Conservation (phyloP, 2,329 filamentous ascomycete genomes). For the Pyricularia sp. region DNA sequence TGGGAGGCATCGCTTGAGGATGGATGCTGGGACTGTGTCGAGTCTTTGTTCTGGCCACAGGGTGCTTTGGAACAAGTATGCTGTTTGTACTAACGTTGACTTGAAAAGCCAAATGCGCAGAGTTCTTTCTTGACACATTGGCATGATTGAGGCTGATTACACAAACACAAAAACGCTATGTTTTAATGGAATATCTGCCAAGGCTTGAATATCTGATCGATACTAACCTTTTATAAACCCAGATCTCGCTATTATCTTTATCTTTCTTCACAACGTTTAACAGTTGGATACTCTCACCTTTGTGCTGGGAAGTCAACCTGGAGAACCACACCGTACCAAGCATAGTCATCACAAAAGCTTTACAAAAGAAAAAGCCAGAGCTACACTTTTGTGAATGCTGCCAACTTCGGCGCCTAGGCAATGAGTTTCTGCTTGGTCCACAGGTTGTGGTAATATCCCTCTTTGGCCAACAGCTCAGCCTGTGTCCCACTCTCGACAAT, state of each 20-base stretch:
- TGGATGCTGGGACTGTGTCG: neutral
- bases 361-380: neutral
- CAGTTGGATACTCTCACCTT: too few relatives aligned
- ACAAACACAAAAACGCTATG: too few relatives aligned
- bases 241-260: neutral
- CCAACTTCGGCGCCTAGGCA: neutral
- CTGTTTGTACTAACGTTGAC: neutral
- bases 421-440: constrained; percentile 1
- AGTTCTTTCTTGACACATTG: neutral
- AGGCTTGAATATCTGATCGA: neutral
- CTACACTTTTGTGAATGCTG: neutral
- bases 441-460: constrained; percentile 2
- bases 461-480: constrained; percentile 46
- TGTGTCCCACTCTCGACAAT: constrained; percentile 66
- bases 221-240: neutral
- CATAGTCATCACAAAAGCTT: neutral
- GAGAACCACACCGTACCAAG: neutral
- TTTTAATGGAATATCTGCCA: neutral
- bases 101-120: neutral
- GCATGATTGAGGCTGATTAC: too few relatives aligned
- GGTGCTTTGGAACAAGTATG: neutral
- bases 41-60: neutral
- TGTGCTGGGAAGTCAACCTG: too few relatives aligned
- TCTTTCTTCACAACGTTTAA: neutral
- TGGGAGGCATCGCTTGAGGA: neutral